Conservation (phyloP, 2,329 filamentous ascomycete species). For the Exophiala sp. region DNA sequence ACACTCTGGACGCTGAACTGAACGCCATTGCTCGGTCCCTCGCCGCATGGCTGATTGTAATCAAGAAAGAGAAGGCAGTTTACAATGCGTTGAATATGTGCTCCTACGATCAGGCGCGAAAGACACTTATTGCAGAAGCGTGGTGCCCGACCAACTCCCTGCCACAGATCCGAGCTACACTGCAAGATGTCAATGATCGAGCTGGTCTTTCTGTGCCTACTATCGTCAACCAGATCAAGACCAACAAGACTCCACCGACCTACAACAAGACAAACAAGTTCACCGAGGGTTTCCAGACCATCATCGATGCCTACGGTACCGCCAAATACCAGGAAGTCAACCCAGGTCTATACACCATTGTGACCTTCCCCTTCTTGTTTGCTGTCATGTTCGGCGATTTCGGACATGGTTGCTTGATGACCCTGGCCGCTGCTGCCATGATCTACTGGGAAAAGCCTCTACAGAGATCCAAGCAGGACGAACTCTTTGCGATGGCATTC, state of each 20-base stretch:
- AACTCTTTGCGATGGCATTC: constrained; percentile 97
- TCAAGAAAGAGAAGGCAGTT: constrained; percentile 97
- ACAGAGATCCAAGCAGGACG: constrained; percentile 79
- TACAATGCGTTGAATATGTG: constrained; percentile 94
- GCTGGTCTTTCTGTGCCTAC: constrained; percentile 95
- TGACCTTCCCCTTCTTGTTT: constrained; percentile 99
- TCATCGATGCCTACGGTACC: constrained; percentile 97
- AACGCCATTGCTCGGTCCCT: constrained; percentile 88
- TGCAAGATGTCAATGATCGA: constrained; percentile 94
- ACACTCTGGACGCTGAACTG: constrained; percentile 85
- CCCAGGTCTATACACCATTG: constrained; percentile 86
- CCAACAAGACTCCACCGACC: constrained; percentile 94
- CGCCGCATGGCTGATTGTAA: constrained; percentile 93
- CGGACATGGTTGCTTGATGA: constrained; percentile 87
- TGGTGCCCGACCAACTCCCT: constrained; percentile 95
- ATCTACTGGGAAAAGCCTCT: constrained; percentile 93
- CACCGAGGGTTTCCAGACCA: constrained; percentile 96
- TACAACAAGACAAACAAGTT: constrained; percentile 99
- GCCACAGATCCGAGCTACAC: constrained; percentile 78
- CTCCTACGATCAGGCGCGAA: constrained; percentile 90
- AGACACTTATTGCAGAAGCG: constrained; percentile 93
- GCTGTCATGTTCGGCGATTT: constrained; percentile 99
- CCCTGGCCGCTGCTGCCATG: constrained; percentile 76
- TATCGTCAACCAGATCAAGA: constrained; percentile 95
- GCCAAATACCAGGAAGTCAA: constrained; percentile 97